These are phyloP conservation scores for Penicillium fuscoglaucum DNA, from an alignment of 2,329 filamentous ascomycete species.

Conservation along the genomic window DNA sequence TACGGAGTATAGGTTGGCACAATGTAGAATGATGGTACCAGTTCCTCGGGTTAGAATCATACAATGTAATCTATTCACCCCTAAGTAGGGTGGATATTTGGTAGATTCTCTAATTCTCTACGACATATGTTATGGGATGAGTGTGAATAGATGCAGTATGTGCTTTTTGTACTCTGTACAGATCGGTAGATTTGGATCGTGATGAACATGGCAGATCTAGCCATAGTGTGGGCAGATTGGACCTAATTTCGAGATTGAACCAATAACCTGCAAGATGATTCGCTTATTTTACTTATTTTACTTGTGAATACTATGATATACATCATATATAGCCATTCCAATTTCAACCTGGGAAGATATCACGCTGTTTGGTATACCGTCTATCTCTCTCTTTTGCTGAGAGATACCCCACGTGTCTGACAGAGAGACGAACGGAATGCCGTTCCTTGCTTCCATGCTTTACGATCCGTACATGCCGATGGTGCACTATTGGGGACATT, in stretches of 20 bases:
- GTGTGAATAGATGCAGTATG: background rate
- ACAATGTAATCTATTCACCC: background rate
- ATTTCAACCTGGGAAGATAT: background rate
- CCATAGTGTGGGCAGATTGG: background rate
- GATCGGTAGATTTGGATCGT: conserved; percentile 4
- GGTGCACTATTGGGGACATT: conserved; percentile 8
- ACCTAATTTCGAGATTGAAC: background rate
- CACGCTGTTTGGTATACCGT: no score
- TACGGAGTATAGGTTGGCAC: background rate
- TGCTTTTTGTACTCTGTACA: background rate
- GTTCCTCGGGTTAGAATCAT: background rate
- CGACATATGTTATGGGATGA: no score
- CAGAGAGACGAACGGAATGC: conserved; percentile 10
- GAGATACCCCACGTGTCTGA: conserved; percentile 22
- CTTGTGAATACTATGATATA: no score
- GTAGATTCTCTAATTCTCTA: background rate
- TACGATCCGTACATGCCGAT: conserved; percentile 9
- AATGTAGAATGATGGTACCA: background rate
- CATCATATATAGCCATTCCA: background rate
- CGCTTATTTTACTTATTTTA: background rate
- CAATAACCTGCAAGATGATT: conserved; percentile 1
- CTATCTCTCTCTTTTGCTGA: background rate
- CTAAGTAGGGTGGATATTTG: background rate
- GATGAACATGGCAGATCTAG: background rate
- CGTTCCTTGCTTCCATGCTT: conserved; percentile 16